Percentiles rank a stretch among this genome's conserved stretches.
Evolutionary conservation across 768 basidiomycete species (phyloP).

Genomic region (Tricholoma saponaceum): DNA sequence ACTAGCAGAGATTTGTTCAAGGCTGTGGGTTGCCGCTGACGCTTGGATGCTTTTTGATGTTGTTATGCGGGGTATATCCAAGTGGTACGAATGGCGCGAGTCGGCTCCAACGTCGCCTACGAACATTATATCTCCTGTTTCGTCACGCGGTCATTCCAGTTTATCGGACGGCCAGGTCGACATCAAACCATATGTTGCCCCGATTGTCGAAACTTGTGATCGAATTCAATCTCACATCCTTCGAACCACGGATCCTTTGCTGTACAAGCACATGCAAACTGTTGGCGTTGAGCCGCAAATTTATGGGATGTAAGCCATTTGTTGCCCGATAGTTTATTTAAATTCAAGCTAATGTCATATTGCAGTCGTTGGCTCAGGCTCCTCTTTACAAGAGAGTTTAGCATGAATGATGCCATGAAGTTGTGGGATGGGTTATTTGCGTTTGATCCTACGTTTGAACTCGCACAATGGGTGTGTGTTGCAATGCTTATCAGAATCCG

Average conservation of each 20-base stretch:
- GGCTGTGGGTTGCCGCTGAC: conserved; percentile 76
- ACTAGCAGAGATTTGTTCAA: conserved; percentile 60
- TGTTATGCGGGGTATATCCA: conserved; percentile 76
- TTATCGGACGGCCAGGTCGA: conserved; percentile 42
- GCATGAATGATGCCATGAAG: conserved; percentile 72
- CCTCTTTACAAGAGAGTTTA: conserved; percentile 91
- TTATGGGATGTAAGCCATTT: conserved; percentile 78
- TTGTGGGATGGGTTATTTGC: conserved; percentile 98
- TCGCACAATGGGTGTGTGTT: conserved; percentile 85
- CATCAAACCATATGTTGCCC: conserved; percentile 69
- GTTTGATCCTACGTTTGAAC: conserved; percentile 70
- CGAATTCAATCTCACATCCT: conserved; percentile 72
- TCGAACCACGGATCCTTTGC: conserved; percentile 71
- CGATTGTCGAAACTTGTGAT: conserved; percentile 83
- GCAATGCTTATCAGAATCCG: conserved; percentile 95
- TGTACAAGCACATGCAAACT: conserved; percentile 72
- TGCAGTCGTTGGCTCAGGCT: conserved; percentile 88
- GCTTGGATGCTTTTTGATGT: conserved; percentile 78
- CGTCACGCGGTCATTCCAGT: conserved; percentile 40
- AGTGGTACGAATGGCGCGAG: conserved; percentile 76
- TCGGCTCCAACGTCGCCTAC: conserved; percentile 16
- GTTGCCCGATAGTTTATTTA: neutral
- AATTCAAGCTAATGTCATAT: too few species aligned
- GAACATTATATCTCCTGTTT: conserved; percentile 28
- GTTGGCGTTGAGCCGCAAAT: conserved; percentile 93